Evolutionary conservation across 1,139 yeast genomes (phyloP), one percentile per base, ranked within the genome.

Genomic region (Magnusiomyces suaveolens): DNA sequence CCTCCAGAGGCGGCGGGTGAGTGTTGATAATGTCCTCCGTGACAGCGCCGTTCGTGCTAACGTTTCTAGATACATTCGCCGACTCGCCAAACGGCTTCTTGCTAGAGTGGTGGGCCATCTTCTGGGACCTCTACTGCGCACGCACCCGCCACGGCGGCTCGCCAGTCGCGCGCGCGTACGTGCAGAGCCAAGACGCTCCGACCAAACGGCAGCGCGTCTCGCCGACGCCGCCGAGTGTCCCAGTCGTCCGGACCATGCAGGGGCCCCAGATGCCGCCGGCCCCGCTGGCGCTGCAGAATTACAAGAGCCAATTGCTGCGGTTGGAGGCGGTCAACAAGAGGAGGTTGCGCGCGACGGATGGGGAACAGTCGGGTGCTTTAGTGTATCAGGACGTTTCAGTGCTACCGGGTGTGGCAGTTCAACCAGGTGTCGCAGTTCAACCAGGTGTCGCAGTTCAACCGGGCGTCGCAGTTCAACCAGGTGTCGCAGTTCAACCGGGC

Each of bases 61-160:
- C 8, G 3, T 3, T 43, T 43, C 8, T 43, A 43, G 46, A 43
- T 43, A 6, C 46, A 43, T 18, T 12, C 20, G 67, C 71, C 54
- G 73, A 88, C 65, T 83, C 95, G 2, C 94, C 95, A 0, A 90
- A 84, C 63, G 94, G 96, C 10, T 89, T 87, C 64, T 72, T 89
- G 48, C 83, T 79, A 63, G 97, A 89, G 67, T 90, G 97, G 97
- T 90, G 97, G 97, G 89, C 83, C 72, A 82, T 89, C 36, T 90
- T 89, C 66, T 90, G 97, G 96, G 97, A 90, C 67, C 83, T 88
- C 49, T 87, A 85, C 69, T 86, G 85, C 64, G 95, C 95, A 1
- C 77, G 87, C 63, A 82, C 81, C n/a, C 78, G 78, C 58, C 73
- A 82, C 57, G 82, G 80, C 24, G 81, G 84, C 16, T 75, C 84